Evolutionary conservation across 768 basidiomycete species (phyloP), one percentile per base, ranked within the genome.

Genomic region (Rhizopogon roseolus): DNA sequence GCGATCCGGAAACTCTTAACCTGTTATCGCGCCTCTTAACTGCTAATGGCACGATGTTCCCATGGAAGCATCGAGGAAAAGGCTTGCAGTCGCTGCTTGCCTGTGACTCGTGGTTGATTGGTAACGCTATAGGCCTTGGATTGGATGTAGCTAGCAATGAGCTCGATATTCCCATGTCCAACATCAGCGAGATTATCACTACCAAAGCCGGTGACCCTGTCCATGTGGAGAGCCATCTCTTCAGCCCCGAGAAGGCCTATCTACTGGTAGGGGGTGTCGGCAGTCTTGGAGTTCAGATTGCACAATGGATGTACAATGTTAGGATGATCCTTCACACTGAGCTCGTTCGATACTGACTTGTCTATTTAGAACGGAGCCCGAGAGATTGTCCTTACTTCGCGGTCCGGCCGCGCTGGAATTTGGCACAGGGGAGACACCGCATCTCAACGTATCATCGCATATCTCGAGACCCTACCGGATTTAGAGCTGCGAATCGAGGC

Each of bases 231-330:
- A 60, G 61, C 14, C 63, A 68, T 45, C 54, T 71, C 11, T 71
- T 71, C 45, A 55, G 70, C 42, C 62, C 69, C 17, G 60, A 56
- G 44, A 65, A 65, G 58, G 58, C 57, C 16, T 65, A 65, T 52
- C 28, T 65, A 11, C 54, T 65, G 13, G 54, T 65, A 29, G 64
- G 64, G 27, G 64, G 64, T 39, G 53, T 55, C 40, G 60, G 64
- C 41, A 61, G 59, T 19, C 53, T 65, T 45, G 64, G 64, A 42
- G 53, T 65, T 22, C 61, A 62, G 19, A 64, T 71, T 14, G 60
- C 69, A 5, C 60, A 67, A 27, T 71, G 70, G 70, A 72, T 71
- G 70, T 63, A 42, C 25, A 42, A 42, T 25, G 41, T 42, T 7
- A 16, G 41, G 0, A 42, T 16, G 2, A 7, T 14, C 14, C 25